Conservation (phyloP, 1,284 basidiomycete species). For the Tylopilus orsonianus region DNA sequence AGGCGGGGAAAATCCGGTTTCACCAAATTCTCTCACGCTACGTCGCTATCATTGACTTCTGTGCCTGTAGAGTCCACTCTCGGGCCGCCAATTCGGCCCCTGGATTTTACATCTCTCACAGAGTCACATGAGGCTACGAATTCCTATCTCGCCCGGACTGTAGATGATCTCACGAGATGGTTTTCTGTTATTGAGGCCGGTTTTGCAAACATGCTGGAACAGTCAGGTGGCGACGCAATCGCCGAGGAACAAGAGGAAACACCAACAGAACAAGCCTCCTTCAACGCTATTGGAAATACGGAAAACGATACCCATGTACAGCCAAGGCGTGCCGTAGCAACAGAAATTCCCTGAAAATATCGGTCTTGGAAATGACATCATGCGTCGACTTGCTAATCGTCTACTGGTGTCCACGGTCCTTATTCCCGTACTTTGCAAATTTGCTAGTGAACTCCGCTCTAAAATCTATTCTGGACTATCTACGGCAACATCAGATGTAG, state of each 20-base stretch:
- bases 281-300: conserved; percentile 15
- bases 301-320: conserved; percentile 14
- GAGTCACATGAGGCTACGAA: conserved; percentile 65
- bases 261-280: conserved; percentile 21
- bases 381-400: conserved; percentile 19
- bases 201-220: conserved; percentile 64
- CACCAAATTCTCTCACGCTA: conserved; percentile 28
- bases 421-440: conserved; percentile 15
- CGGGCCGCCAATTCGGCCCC: conserved; percentile 53
- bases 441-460: conserved; percentile 11
- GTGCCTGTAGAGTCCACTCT: conserved; percentile 28
- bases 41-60: conserved; percentile 34
- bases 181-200: conserved; percentile 75
- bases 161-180: conserved; percentile 83
- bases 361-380: conserved; percentile 6
- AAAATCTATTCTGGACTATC: conserved; percentile 20
- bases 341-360: conserved; percentile 20
- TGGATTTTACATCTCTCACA: conserved; percentile 69
- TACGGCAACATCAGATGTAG: conserved; percentile 44
- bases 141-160: conserved; percentile 68
- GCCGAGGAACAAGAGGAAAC: conserved; percentile 57
- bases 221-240: conserved; percentile 45
- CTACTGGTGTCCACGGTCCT: conserved; percentile 20
- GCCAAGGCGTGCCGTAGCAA: conserved; percentile 10
- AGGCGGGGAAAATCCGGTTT: conserved; percentile 24